A percentile compares a stretch with the other conserved stretches of the same genome.
Conservation (phyloP, 192 early-diverging fungal genomes). For the Mortierella antarctica region DNA sequence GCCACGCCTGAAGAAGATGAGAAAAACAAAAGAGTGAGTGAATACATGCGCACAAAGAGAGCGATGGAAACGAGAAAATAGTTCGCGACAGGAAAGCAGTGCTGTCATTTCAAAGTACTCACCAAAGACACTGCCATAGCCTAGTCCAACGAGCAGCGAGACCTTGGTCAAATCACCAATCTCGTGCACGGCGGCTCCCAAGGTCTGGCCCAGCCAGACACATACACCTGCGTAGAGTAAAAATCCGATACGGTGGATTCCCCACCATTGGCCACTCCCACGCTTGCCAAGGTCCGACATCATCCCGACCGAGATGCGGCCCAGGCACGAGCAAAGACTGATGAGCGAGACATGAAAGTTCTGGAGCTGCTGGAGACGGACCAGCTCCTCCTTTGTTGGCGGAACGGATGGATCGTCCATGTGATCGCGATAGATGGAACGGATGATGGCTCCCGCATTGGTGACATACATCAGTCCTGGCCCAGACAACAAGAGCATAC, state of each 20-base stretch:
- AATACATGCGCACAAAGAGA: not conserved
- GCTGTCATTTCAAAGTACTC: not conserved
- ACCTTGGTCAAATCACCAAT: conserved; percentile 29
- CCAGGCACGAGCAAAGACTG: conserved; percentile 56
- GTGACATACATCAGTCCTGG: conserved; percentile 57
- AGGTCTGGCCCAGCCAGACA: conserved; percentile 50
- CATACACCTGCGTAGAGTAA: conserved; percentile 43
- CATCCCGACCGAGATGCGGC: conserved; percentile 52
- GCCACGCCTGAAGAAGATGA: conserved; percentile 22
- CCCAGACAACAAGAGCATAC: conserved; percentile 37
- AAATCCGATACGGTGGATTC: conserved; percentile 45
- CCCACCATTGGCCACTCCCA: conserved; percentile 32
- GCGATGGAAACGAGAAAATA: not conserved
- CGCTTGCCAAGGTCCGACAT: conserved; percentile 54
- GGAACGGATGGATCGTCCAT: conserved; percentile 41
- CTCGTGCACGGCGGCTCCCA: conserved; percentile 23
- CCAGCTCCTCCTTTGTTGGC: conserved; percentile 27
- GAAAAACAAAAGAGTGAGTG: not conserved
- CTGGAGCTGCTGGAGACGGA: conserved; percentile 39
- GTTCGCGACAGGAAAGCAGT: not conserved
- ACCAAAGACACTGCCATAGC: conserved; percentile 57
- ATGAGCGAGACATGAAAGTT: conserved; percentile 57
- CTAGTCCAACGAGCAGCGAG: conserved; percentile 38
- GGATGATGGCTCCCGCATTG: conserved; percentile 55
- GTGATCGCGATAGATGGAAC: conserved; percentile 46